These are phyloP conservation scores for Claviceps citrina DNA, from an alignment of 2,329 filamentous ascomycete genomes.

Conservation along the genomic window DNA sequence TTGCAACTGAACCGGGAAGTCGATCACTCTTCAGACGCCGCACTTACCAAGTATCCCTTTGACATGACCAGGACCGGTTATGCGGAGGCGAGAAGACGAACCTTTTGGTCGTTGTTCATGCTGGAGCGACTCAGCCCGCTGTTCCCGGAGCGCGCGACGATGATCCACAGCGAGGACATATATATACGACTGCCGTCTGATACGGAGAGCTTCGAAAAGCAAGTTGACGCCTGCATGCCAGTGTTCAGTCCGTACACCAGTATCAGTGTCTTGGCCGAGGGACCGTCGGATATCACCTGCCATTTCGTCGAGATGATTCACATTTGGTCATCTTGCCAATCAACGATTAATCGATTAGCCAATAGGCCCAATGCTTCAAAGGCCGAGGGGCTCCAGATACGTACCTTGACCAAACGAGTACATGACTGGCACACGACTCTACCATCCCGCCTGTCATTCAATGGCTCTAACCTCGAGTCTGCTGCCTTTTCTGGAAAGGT, in stretches of 20 bases:
- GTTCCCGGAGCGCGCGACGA: constrained; percentile 35
- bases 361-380: constrained; percentile 14
- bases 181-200: constrained; percentile 51
- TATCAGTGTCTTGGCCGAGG: constrained; percentile 10
- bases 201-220: constrained; percentile 44
- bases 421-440: constrained; percentile 43
- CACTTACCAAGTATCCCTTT: constrained; percentile 32
- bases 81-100: constrained; percentile 52
- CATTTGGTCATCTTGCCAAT: constrained; percentile 49
- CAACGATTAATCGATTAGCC: constrained; percentile 34
- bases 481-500: constrained; percentile 37
- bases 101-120: constrained; percentile 57
- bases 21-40: constrained; percentile 28
- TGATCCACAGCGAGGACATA: constrained; percentile 48
- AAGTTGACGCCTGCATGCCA: constrained; percentile 40
- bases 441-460: constrained; percentile 39
- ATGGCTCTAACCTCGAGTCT: constrained; percentile 39
- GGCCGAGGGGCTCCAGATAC: constrained; percentile 21
- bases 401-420: constrained; percentile 33
- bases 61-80: constrained; percentile 41
- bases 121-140: constrained; percentile 52
- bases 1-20: constrained; percentile 50
- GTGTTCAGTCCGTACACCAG: constrained; percentile 39
- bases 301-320: constrained; percentile 47
- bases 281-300: constrained; percentile 36